phyloP scores from a whole-genome alignment of 2,329 filamentous ascomycete species.

The Epichloe coenophiala region DNA sequence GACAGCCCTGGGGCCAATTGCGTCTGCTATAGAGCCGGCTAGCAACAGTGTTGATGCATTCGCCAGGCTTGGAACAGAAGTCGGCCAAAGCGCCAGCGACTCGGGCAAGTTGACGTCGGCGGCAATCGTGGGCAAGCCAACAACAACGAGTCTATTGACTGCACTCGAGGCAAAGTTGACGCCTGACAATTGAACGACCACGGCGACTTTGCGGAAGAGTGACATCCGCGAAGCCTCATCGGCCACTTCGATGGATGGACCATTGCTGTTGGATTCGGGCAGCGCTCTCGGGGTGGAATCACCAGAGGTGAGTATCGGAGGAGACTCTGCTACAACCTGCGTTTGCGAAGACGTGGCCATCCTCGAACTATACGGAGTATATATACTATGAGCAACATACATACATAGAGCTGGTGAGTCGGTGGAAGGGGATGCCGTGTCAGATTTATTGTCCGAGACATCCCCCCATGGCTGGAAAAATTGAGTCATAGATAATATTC shows the following conservation, averaged over 20 bases:
- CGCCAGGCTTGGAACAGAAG: slow-evolving; percentile 22
- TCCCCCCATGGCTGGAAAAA: not conserved
- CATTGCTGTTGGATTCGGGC: not conserved
- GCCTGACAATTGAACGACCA: not conserved
- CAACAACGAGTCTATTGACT: slow-evolving; percentile 17
- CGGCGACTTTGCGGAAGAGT: slow-evolving; percentile 1
- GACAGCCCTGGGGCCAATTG: slow-evolving; percentile 19
- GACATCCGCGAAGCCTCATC: not conserved
- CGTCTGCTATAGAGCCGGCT: slow-evolving; percentile 25
- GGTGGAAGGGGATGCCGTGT: not conserved
- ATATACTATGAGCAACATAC: not conserved
- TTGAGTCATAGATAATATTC: not conserved
- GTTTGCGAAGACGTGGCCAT: not conserved
- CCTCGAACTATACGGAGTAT: not conserved
- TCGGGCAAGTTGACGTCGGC: slow-evolving; percentile 19
- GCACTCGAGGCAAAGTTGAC: slow-evolving; percentile 2
- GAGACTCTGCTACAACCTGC: not conserved
- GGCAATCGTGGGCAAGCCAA: slow-evolving; percentile 27
- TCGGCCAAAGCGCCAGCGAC: slow-evolving; percentile 26
- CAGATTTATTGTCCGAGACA: not conserved
- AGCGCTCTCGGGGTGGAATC: not conserved
- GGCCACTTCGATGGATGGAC: not conserved
- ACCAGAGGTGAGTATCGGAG: not conserved
- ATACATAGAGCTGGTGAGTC: not conserved
- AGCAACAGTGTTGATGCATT: slow-evolving; percentile 24